Conservation (phyloP, 805 yeast species). For the Kodamaea kaohsiungensis region DNA sequence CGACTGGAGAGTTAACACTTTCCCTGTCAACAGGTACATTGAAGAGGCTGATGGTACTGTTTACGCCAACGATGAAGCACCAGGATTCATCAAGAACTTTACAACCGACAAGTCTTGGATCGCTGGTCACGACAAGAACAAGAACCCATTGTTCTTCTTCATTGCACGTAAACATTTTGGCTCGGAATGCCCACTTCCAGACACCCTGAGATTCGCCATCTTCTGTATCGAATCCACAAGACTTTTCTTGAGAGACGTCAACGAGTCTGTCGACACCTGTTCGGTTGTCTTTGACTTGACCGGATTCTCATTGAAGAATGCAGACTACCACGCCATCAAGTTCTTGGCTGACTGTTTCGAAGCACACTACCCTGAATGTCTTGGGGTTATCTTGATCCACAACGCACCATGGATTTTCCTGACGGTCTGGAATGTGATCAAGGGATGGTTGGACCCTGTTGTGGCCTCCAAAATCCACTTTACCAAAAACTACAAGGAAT, state of each 20-base stretch:
- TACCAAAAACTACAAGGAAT: slow-evolving; percentile 69
- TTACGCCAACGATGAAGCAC: slow-evolving; percentile 39
- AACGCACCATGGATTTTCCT: slow-evolving; percentile 97
- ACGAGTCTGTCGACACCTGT: slow-evolving; percentile 76
- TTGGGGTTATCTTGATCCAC: slow-evolving; percentile 82
- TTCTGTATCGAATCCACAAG: slow-evolving; percentile 81
- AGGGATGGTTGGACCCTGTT: slow-evolving; percentile 94
- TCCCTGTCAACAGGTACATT: slow-evolving; percentile 61
- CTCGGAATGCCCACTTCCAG: slow-evolving; percentile 55
- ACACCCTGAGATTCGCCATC: slow-evolving; percentile 73
- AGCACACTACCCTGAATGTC: slow-evolving; percentile 94
- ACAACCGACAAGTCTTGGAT: slow-evolving; percentile 70
- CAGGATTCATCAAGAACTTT: slow-evolving; percentile 56
- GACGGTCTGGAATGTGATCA: slow-evolving; percentile 91
- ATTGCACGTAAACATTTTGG: slow-evolving; percentile 72
- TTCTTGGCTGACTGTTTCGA: slow-evolving; percentile 87
- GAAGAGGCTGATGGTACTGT: slow-evolving; percentile 70
- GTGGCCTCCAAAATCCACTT: slow-evolving; percentile 90
- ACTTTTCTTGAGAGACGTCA: slow-evolving; percentile 54
- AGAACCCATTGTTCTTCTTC: slow-evolving; percentile 79
- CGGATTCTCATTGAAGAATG: slow-evolving; percentile 85
- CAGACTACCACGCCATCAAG: slow-evolving; percentile 91
- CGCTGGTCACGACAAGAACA: slow-evolving; percentile 69
- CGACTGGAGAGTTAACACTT: slow-evolving; percentile 70
- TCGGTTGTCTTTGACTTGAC: slow-evolving; percentile 84